These are phyloP conservation scores for Metschnikowia arizonensis DNA, from an alignment of 805 yeast genomes.

Conservation along the genomic window DNA sequence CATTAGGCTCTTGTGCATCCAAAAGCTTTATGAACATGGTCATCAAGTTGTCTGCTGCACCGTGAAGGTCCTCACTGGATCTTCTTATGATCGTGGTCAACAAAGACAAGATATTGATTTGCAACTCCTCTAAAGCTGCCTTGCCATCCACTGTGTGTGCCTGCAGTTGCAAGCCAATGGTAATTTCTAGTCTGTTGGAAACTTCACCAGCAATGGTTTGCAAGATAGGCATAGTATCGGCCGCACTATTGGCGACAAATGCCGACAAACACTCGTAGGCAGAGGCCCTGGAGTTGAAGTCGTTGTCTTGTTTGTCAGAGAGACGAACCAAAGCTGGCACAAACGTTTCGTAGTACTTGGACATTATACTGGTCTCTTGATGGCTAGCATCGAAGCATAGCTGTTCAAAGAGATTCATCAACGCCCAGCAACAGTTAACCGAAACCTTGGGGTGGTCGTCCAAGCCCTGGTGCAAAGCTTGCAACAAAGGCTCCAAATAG, in stretches of 20 bases:
- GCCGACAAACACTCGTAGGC: constrained; percentile 91
- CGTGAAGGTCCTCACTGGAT: constrained; percentile 56
- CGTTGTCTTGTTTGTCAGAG: constrained; percentile 74
- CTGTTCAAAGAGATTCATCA: constrained; percentile 88
- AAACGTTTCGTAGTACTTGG: constrained; percentile 65
- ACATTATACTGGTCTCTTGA: constrained; percentile 56
- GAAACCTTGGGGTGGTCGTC: constrained; percentile 89
- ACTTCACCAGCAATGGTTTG: constrained; percentile 72
- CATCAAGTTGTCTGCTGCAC: constrained; percentile 84
- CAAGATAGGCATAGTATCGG: constrained; percentile 63
- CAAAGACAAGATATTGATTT: constrained; percentile 72
- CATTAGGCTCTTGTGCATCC: constrained; percentile 53
- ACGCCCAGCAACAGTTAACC: constrained; percentile 97
- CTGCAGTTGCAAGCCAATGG: constrained; percentile 55
- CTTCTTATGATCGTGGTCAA: constrained; percentile 83
- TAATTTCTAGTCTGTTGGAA: constrained; percentile 64
- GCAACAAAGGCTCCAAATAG: constrained; percentile 67
- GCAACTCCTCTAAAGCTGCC: constrained; percentile 80
- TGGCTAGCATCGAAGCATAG: constrained; percentile 51
- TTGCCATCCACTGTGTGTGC: constrained; percentile 65
- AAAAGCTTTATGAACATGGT: constrained; percentile 71
- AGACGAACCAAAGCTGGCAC: constrained; percentile 68
- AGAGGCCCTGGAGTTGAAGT: constrained; percentile 85
- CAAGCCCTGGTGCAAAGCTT: constrained; percentile 75
- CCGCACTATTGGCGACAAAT: constrained; percentile 70